Evolutionary conservation across 352 stramenopile genomes (phyloP).

Genomic region (Plasmopara muralis): DNA sequence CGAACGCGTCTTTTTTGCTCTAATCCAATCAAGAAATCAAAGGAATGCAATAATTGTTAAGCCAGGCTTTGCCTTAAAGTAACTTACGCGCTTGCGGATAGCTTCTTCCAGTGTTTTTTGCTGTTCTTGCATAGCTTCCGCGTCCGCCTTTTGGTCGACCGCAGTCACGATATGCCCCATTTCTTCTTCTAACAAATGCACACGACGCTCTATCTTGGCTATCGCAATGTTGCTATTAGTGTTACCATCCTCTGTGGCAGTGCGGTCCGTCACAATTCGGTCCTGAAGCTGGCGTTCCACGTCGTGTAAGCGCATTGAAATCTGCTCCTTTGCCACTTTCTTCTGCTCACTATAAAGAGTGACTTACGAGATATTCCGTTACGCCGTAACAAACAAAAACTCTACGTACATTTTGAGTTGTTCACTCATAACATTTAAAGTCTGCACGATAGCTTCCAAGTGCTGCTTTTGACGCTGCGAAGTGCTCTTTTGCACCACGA

Average conservation of each 20-base stretch:
- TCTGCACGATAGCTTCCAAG: conserved; percentile 35
- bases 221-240: conserved; percentile 7
- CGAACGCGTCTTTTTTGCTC: conserved; percentile 48
- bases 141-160: conserved; percentile 47
- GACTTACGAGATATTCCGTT: no score
- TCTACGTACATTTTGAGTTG: conserved; percentile 30
- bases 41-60: not conserved
- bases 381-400: no score
- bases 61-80: not conserved
- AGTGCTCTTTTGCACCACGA: conserved; percentile 9
- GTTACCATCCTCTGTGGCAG: conserved; percentile 9
- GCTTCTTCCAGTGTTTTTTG: conserved; percentile 30
- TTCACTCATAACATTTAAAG: conserved; percentile 41
- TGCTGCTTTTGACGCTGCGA: conserved; percentile 27
- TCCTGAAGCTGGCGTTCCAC: conserved; percentile 13
- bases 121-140: conserved; percentile 23
- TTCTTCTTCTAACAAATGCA: conserved; percentile 53
- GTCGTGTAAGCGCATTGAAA: conserved; percentile 9
- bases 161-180: conserved; percentile 36
- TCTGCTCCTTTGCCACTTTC: conserved; percentile 5
- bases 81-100: conserved; percentile 38
- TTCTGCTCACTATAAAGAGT: conserved; percentile 15
- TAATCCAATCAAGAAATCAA: conserved; percentile 4
- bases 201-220: conserved; percentile 25
- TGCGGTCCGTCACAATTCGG: not conserved